phyloP scores from a whole-genome alignment of 2,329 filamentous ascomycete species.

The Fusarium multiceps region DNA sequence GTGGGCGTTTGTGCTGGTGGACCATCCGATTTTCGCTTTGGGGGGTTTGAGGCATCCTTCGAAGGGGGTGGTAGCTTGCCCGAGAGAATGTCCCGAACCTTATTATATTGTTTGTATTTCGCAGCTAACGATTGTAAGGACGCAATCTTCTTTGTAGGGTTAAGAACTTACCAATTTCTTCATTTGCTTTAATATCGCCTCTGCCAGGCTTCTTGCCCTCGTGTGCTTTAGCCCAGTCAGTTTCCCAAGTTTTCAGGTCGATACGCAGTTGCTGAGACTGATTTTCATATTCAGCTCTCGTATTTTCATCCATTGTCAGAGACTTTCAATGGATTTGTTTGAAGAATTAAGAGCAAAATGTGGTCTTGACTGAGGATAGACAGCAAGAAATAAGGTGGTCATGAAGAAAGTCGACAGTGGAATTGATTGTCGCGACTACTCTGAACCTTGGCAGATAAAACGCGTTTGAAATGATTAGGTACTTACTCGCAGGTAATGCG shows the following conservation, averaged over 20 bases:
- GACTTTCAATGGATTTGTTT: background rate
- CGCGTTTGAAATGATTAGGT: conserved; percentile 24
- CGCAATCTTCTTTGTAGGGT: background rate
- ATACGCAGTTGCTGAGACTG: conserved; percentile 68
- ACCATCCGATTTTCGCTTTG: conserved; percentile 57
- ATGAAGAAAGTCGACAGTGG: conserved; percentile 13
- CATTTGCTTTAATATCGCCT: conserved; percentile 80
- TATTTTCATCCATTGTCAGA: conserved; percentile 59
- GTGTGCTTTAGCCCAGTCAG: conserved; percentile 70
- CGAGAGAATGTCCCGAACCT: conserved; percentile 67
- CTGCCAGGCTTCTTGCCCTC: conserved; percentile 75
- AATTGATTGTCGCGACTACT: conserved; percentile 32
- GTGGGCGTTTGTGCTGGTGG: conserved; percentile 58
- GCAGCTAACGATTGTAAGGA: conserved; percentile 58
- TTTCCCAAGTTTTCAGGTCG: conserved; percentile 81
- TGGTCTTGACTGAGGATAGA: background rate
- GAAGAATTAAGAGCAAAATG: background rate
- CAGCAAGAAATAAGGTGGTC: background rate
- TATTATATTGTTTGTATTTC: conserved; percentile 83
- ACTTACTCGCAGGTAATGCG: conserved; percentile 1
- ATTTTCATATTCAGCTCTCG: conserved; percentile 59
- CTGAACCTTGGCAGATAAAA: conserved; percentile 5
- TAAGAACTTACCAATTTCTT: conserved; percentile 70
- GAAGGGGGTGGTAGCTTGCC: conserved; percentile 61
- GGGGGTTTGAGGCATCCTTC: conserved; percentile 51